Percentiles rank a stretch among this genome's conserved stretches.
Evolutionary conservation across 1,139 yeast genomes (phyloP).

Genomic region (Meyerozyma carpophila): DNA sequence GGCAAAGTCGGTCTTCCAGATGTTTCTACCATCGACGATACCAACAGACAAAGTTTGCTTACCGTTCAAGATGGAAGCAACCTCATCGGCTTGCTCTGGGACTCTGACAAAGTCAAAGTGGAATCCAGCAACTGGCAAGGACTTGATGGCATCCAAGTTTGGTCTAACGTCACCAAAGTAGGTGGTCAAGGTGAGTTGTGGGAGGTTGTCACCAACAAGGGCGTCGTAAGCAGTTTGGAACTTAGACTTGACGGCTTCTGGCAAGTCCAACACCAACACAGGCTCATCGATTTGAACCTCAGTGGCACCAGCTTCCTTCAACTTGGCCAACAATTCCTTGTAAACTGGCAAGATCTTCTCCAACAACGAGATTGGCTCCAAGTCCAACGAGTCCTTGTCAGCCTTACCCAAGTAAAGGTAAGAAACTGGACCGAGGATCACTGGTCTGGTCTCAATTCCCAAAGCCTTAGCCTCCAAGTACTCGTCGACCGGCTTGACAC

Average conservation of each 20-base stretch:
- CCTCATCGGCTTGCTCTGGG: constrained; percentile 92
- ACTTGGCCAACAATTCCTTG: constrained; percentile 80
- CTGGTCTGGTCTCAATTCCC: constrained; percentile 97
- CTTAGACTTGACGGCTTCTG: constrained; percentile 76
- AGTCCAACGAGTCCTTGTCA: constrained; percentile 93
- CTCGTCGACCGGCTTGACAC: constrained; percentile 95
- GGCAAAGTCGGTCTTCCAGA: constrained; percentile 95
- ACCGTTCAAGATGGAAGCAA: constrained; percentile 52
- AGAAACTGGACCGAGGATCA: constrained; percentile 92
- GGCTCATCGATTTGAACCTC: constrained; percentile 98
- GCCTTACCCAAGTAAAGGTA: constrained; percentile 95
- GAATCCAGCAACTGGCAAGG: constrained; percentile 89
- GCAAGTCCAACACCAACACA: constrained; percentile 88
- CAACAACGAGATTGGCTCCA: constrained; percentile 86
- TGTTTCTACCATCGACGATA: constrained; percentile 98
- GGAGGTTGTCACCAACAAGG: constrained; percentile 59
- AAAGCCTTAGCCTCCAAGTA: constrained; percentile 95
- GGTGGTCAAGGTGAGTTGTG: constrained; percentile 79
- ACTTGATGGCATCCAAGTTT: constrained; percentile 83
- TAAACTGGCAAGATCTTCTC: constrained; percentile 89
- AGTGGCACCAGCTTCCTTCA: constrained; percentile 91
- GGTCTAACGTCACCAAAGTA: constrained; percentile 99
- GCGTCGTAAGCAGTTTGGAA: constrained; percentile 80
- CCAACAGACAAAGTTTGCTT: constrained; percentile 86
- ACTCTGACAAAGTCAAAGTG: constrained; percentile 96